Conservation (phyloP, 441 rosid species). For the Pelargonium australe region DNA sequence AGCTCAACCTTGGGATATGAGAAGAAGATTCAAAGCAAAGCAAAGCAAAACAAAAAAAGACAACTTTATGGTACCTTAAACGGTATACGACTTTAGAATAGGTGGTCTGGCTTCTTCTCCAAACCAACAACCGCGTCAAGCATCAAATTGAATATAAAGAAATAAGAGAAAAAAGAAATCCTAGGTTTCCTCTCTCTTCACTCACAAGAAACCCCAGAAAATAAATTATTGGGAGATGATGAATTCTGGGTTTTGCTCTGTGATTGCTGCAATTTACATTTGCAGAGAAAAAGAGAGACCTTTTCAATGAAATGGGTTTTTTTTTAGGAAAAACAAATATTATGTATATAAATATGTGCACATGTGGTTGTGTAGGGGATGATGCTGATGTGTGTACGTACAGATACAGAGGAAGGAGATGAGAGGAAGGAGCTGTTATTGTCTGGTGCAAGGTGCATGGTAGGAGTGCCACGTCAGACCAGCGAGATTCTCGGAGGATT, state of each 20-base stretch:
- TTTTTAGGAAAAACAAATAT: no score
- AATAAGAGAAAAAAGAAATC: background rate
- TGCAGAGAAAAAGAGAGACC: background rate
- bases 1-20: slow-evolving; percentile 29
- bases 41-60: slow-evolving; percentile 9
- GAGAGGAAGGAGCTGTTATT: no score
- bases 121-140: background rate
- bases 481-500: no score
- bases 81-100: background rate
- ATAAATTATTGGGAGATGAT: background rate
- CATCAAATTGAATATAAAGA: background rate
- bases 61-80: slow-evolving; percentile 24
- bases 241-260: background rate
- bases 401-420: no score
- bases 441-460: no score
- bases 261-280: slow-evolving; percentile 1
- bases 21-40: slow-evolving; percentile 33
- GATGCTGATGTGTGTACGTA: background rate
- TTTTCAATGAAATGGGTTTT: background rate
- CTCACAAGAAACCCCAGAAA: background rate
- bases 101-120: background rate
- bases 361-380: background rate
- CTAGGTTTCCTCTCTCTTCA: background rate
- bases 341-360: background rate
- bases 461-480: no score